Percentiles rank a stretch among this genome's conserved stretches.
These are phyloP conservation scores for Pyrus bretschneideri DNA, from an alignment of 306 rosid genomes.

Conservation along the genomic window DNA sequence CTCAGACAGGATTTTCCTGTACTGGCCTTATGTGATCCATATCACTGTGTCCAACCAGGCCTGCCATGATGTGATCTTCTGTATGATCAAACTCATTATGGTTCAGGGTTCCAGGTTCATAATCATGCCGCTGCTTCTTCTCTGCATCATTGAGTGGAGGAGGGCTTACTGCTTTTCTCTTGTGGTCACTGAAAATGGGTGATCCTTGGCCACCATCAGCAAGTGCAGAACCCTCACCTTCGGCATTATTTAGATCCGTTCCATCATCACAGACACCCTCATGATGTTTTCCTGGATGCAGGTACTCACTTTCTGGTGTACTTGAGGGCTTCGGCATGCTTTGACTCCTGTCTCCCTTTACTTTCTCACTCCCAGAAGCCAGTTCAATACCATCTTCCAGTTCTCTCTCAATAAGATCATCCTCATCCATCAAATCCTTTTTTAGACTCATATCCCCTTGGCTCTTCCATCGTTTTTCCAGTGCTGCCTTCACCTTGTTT, in stretches of 20 bases:
- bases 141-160: conserved; percentile 39
- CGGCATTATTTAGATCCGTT: conserved; percentile 49
- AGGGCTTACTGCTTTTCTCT: conserved; percentile 71
- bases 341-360: conserved; percentile 61
- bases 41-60: conserved; percentile 44
- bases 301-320: conserved; percentile 44
- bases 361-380: conserved; percentile 64
- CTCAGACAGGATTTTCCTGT: conserved; percentile 61
- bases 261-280: conserved; percentile 43
- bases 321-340: conserved; percentile 56
- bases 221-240: conserved; percentile 61
- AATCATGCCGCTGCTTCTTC: conserved; percentile 53
- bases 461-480: conserved; percentile 87
- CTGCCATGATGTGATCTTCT: conserved; percentile 39
- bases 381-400: conserved; percentile 91
- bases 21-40: conserved; percentile 59
- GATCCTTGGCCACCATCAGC: conserved; percentile 45
- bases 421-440: conserved; percentile 78
- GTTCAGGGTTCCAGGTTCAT: conserved; percentile 39
- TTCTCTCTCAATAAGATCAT: conserved; percentile 93
- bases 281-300: conserved; percentile 43
- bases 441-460: conserved; percentile 57
- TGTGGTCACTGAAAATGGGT: conserved; percentile 48
- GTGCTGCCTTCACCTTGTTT: conserved; percentile 83
- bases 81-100: conserved; percentile 33